Base-by-base conservation (phyloP, 2,329 filamentous ascomycete genomes). In the Fusarium transvaalense region DNA sequence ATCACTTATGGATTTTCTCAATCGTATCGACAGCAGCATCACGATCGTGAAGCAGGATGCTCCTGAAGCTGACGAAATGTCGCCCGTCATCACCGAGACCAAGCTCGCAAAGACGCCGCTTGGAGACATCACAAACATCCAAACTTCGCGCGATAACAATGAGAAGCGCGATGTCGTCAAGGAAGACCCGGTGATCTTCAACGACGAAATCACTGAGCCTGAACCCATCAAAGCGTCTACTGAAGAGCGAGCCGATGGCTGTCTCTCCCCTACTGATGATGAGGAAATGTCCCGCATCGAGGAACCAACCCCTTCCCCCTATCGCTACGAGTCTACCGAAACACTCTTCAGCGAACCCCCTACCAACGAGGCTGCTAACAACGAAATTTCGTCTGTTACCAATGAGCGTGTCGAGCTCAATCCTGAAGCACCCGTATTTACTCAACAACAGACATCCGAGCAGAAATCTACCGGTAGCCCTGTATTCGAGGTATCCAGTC, bases 1-100 rank as follows among this genome's bases (percentile, higher is more conserved):
- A 29, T 46, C 57, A 1, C 25, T 62, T 10, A 56, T 62, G 57
- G 48, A 39, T n/a, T 62, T 62, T 6, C 55, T 62, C 2, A 41
- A 61, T 12, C 19, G 39, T 6, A 21, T 34, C 13, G 37, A 52
- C 14, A 10, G 12, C 10, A 45, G 9, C 13, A 14, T 12, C 27
- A 21, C 31, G 38, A 32, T 15, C 3, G 6, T 23, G 6, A 62
- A 21, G 25, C 19, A 14, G 3, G 34, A 62, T 3, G 15, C 31
- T 13, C 35, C n/a, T 14, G 14, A 58, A 25, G 17, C 13, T 10
- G 38, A 23, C 27, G 15, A 27, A 35, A 19, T 10, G 10, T 17
- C 15, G n/a, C 32, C 10, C 23, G 14, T 4, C 19, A 1, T 5
- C n/a, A 14, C 23, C 13, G 29, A 46, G 13, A 17, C n/a, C 14